These are phyloP conservation scores for Chaetothyriales sp. DNA, from an alignment of 2,329 filamentous ascomycete species.

Conservation along the genomic window DNA sequence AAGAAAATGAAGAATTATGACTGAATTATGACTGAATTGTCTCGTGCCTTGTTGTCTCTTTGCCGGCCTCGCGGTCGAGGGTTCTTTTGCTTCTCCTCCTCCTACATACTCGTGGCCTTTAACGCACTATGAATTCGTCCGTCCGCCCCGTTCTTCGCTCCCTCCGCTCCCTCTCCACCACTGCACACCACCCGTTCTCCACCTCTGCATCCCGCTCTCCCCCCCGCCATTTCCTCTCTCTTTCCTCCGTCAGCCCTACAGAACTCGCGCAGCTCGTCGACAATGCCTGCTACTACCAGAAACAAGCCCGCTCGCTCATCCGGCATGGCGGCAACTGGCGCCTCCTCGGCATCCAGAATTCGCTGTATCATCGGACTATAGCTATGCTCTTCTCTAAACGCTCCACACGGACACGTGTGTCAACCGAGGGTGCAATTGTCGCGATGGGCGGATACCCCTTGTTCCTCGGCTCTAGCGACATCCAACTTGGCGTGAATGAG, in stretches of 20 bases:
- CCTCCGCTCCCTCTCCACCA: neutral
- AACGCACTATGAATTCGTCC: neutral
- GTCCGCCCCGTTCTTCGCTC: slow-evolving; percentile 3
- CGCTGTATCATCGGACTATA: slow-evolving; percentile 63
- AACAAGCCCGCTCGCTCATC: neutral
- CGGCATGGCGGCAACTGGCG: slow-evolving; percentile 25
- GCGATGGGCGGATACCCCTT: slow-evolving; percentile 84
- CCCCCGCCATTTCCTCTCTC: slow-evolving; percentile 81
- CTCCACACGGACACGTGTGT: slow-evolving; percentile 83
- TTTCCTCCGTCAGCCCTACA: slow-evolving; percentile 64
- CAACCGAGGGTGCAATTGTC: slow-evolving; percentile 81
- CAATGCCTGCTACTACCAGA: slow-evolving; percentile 66
- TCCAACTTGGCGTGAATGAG: slow-evolving; percentile 90
- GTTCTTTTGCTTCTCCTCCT: neutral
- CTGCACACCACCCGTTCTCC: slow-evolving; percentile 3
- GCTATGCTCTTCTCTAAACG: slow-evolving; percentile 97
- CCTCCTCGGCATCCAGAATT: slow-evolving; percentile 33
- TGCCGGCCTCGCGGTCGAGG: neutral
- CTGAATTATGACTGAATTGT: slow-evolving; percentile 6
- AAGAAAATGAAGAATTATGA: neutral
- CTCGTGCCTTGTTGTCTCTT: too few relatives aligned
- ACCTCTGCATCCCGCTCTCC: slow-evolving; percentile 40
- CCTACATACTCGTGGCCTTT: neutral
- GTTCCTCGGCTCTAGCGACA: slow-evolving; percentile 92
- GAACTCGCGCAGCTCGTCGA: slow-evolving; percentile 73